A percentile compares a stretch with the other conserved stretches of the same genome.
phyloP scores from a whole-genome alignment of 768 basidiomycete genomes.

The Lentinus tigrinus region DNA sequence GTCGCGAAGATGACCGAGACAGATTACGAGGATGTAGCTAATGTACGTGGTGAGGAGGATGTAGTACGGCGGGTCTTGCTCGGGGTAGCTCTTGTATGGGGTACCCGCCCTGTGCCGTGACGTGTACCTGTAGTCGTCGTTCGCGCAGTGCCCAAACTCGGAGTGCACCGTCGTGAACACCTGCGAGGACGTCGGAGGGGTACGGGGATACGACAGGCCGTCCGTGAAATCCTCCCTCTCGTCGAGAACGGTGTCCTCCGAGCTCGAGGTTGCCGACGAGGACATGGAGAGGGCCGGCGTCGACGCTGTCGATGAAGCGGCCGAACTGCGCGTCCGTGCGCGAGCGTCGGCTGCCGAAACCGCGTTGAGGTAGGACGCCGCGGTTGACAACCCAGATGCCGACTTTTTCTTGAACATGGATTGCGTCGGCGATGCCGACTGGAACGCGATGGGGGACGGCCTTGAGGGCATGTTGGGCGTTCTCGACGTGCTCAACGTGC shows the following conservation, averaged over 20 bases:
- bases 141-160: constrained; percentile 90
- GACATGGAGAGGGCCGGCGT: constrained; percentile 76
- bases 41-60: constrained; percentile 90
- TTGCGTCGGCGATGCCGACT: constrained; percentile 45
- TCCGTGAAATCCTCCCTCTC: constrained; percentile 43
- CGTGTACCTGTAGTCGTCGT: constrained; percentile 68
- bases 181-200: constrained; percentile 81
- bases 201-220: constrained; percentile 57
- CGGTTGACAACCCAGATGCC: constrained; percentile 43
- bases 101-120: constrained; percentile 57
- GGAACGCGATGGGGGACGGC: constrained; percentile 67
- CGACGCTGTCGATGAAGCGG: constrained; percentile 61
- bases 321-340: constrained; percentile 45
- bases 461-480: constrained; percentile 24
- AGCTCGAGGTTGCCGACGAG: constrained; percentile 66
- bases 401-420: constrained; percentile 60
- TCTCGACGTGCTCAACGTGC: not conserved
- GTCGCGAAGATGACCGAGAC: constrained; percentile 90
- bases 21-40: constrained; percentile 90
- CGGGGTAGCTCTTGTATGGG: constrained; percentile 52
- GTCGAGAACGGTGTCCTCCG: constrained; percentile 64
- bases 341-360: constrained; percentile 68
- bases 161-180: constrained; percentile 78
- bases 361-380: constrained; percentile 60
- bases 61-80: constrained; percentile 90